Conservation (phyloP, 306 rosid species). For the Prunus kanzakura region DNA sequence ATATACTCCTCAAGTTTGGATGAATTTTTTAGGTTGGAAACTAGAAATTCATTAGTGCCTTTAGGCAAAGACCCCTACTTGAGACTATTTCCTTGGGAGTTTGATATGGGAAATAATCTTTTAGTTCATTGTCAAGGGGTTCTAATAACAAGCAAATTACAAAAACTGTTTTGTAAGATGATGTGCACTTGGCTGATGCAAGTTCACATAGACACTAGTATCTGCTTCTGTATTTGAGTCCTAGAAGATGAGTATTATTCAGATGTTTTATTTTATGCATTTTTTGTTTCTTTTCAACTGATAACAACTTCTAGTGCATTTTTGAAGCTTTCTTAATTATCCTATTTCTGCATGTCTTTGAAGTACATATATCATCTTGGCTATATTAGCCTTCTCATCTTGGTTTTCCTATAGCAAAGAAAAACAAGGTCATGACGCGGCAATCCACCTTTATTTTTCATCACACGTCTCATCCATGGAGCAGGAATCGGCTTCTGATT, state of each 20-base stretch:
- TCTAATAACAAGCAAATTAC: background rate
- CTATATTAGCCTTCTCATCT: background rate
- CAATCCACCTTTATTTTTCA: conserved; percentile 88
- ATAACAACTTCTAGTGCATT: background rate
- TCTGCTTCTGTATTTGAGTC: background rate
- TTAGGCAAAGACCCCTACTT: background rate
- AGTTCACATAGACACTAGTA: background rate
- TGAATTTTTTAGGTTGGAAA: background rate
- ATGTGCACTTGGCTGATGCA: background rate
- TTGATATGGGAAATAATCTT: background rate
- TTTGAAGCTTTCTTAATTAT: background rate
- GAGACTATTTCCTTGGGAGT: background rate
- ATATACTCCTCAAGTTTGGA: background rate
- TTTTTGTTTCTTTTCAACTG: background rate
- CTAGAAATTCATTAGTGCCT: background rate
- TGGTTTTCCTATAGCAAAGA: conserved; percentile 47
- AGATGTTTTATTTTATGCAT: background rate
- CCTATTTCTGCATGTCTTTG: background rate
- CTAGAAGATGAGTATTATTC: background rate
- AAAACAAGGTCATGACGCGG: conserved; percentile 79
- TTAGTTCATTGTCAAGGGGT: background rate
- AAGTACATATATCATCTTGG: background rate
- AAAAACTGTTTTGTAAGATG: background rate
- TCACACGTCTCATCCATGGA: conserved; percentile 97
- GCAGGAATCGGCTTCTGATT: conserved; percentile 76